Percentiles rank a stretch among this genome's conserved stretches.
Evolutionary conservation across 768 basidiomycete species (phyloP).

Genomic region (Dioszegia crocea): DNA sequence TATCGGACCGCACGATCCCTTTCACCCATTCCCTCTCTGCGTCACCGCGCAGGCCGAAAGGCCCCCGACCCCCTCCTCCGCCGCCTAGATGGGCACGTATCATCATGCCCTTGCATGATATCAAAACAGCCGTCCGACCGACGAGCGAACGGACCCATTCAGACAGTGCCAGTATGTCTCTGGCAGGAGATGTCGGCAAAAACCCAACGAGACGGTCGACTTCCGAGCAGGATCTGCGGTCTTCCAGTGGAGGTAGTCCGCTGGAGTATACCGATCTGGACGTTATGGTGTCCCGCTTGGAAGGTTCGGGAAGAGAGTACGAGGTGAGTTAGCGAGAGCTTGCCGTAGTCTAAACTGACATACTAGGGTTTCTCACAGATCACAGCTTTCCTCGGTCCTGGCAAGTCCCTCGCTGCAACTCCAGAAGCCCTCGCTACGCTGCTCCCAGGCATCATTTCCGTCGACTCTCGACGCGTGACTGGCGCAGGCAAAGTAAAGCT

Average conservation of each 20-base stretch:
- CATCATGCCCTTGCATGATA: constrained; percentile 1
- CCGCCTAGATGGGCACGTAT: constrained; percentile 11
- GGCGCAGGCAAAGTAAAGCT: constrained; percentile 67
- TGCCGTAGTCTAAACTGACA: constrained; percentile 5
- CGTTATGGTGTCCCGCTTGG: constrained; percentile 60
- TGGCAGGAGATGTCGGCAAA: neutral
- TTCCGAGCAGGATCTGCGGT: constrained; percentile 6
- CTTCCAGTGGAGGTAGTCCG: constrained; percentile 1
- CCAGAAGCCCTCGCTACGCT: constrained; percentile 38
- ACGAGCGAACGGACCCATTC: constrained; percentile 18
- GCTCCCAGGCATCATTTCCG: constrained; percentile 53
- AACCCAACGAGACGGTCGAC: neutral
- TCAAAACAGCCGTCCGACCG: constrained; percentile 6
- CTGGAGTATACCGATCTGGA: constrained; percentile 61
- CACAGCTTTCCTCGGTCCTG: constrained; percentile 62
- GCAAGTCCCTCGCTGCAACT: constrained; percentile 41
- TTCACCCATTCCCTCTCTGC: neutral
- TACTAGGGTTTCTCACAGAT: constrained; percentile 60
- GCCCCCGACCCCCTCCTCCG: constrained; percentile 36
- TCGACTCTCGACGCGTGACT: constrained; percentile 60
- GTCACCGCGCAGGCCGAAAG: constrained; percentile 16
- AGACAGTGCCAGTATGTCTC: neutral
- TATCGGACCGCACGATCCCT: constrained; percentile 11
- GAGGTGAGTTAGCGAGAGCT: constrained; percentile 54
- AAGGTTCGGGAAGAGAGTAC: constrained; percentile 59